These are phyloP conservation scores for Trichoderma oligosporum DNA, from an alignment of 2,329 filamentous ascomycete species.

Conservation along the genomic window DNA sequence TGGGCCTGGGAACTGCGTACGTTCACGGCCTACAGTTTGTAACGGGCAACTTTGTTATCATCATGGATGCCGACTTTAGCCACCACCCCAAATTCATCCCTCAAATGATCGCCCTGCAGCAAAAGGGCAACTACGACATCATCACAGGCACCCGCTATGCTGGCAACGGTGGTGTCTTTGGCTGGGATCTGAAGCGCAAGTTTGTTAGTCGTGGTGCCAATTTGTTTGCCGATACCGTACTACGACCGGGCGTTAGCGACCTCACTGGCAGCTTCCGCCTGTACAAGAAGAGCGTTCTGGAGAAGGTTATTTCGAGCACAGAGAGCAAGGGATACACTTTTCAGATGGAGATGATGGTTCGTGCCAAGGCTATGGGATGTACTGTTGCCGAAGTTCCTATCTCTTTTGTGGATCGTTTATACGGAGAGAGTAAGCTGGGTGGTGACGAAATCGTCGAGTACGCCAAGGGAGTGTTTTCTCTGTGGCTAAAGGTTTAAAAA, in stretches of 20 bases:
- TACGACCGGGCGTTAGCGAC: slow-evolving; percentile 91
- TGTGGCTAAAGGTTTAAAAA: slow-evolving; percentile 71
- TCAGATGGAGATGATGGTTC: slow-evolving; percentile 99
- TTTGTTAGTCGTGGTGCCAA: slow-evolving; percentile 84
- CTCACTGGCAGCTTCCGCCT: slow-evolving; percentile 90
- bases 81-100: slow-evolving; percentile 99
- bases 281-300: slow-evolving; percentile 86
- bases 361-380: slow-evolving; percentile 93
- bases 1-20: slow-evolving; percentile 95
- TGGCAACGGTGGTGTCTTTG: slow-evolving; percentile 82
- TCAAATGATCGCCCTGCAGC: slow-evolving; percentile 82
- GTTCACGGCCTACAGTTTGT: slow-evolving; percentile 89
- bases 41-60: slow-evolving; percentile 93
- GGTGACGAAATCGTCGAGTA: slow-evolving; percentile 97
- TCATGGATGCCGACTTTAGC: slow-evolving; percentile 99
- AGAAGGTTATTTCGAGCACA: slow-evolving; percentile 85
- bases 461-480: slow-evolving; percentile 73
- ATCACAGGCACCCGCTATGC: slow-evolving; percentile 95
- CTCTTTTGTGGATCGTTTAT: slow-evolving; percentile 90
- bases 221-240: slow-evolving; percentile 89
- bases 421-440: slow-evolving; percentile 92
- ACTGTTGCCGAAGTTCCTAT: slow-evolving; percentile 95
- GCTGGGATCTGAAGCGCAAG: slow-evolving; percentile 93
- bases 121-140: slow-evolving; percentile 79
- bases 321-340: slow-evolving; percentile 98